phyloP scores from a whole-genome alignment of 2,329 filamentous ascomycete genomes.

The Hypoxylon sp. region DNA sequence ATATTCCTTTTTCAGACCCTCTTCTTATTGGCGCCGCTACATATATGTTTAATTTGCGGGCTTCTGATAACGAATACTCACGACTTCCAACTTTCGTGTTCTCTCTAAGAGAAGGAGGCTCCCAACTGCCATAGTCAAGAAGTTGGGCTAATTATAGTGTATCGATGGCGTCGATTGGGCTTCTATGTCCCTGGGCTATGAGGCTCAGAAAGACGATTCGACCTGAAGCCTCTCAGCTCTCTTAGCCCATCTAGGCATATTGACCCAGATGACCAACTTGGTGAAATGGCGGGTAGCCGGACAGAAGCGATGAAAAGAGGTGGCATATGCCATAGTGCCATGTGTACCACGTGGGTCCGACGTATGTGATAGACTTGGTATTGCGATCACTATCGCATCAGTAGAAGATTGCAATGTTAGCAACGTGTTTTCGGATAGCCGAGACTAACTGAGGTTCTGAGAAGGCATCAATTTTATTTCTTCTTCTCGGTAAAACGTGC shows the following conservation, averaged over 20 bases:
- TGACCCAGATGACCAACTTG: neutral
- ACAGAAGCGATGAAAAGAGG: neutral
- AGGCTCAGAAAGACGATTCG: neutral
- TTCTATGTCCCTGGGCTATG: neutral
- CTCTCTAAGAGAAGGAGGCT: neutral
- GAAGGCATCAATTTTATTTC: conserved; percentile 21
- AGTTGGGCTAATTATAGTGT: neutral
- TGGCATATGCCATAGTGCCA: neutral
- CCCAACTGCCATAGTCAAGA: neutral
- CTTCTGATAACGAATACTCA: neutral
- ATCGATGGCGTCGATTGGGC: neutral
- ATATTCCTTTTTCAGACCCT: neutral
- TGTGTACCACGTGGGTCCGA: neutral
- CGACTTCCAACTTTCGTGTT: neutral
- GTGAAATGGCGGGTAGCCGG: neutral
- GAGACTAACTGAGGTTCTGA: conserved; percentile 1
- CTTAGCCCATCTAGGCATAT: neutral
- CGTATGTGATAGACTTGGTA: neutral
- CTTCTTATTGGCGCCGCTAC: neutral
- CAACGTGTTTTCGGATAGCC: neutral
- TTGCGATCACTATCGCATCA: neutral
- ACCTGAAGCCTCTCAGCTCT: neutral
- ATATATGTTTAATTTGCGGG: neutral
- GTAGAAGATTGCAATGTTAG: neutral
- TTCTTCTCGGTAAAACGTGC: conserved; percentile 30